Base-by-base conservation (phyloP, 306 rosid species). In the Quercus wislizeni region DNA sequence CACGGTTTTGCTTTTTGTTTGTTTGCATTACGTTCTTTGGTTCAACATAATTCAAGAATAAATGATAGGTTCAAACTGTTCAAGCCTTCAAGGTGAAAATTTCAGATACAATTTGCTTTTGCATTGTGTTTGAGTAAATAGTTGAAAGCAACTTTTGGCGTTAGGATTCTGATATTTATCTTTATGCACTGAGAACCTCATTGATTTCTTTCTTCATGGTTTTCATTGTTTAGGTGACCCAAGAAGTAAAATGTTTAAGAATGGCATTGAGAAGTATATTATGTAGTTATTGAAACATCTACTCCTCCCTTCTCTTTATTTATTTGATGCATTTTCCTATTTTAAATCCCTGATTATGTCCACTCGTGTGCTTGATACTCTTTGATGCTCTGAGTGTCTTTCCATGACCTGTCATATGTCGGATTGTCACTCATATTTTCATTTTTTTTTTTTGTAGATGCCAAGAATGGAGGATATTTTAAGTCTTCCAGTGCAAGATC, bases 401-500 rank as follows among this genome's bases (percentile, higher is more conserved):
- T 67, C 4, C 15, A 4, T 28, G 12, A 35, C n/a, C n/a, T 28
- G n/a, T 28, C 38, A 63, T 35, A 19, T 4, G 52, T 67, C 33
- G n/a, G 57, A 23, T 25, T 69, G 14, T 38, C 31, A 18, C 75
- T 17, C 10, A 56, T 61, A 7, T 68, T 74, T 54, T 56, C 65
- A 28, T 59, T 69, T 79, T 57, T 69, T 79, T 57, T 55, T 52
- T 64, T 72, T 74, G 21, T 77, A 91, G 93, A 84, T 92, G 92
- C 85, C 93, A 5, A 85, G 97, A 89, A 91, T 87, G 96, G 96
- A 91, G 79, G 97, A 89, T 74, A 92, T 92, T 83, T 89, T 89
- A 38, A 89, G 80, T 85, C 93, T 92, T 83, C 96, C 92, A 0
- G 90, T 91, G 80, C 96, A 92, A 81, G 96, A 91, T 62, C 92